Base-by-base conservation (phyloP, 805 yeast genomes). In the Jamesozyma piceae region DNA sequence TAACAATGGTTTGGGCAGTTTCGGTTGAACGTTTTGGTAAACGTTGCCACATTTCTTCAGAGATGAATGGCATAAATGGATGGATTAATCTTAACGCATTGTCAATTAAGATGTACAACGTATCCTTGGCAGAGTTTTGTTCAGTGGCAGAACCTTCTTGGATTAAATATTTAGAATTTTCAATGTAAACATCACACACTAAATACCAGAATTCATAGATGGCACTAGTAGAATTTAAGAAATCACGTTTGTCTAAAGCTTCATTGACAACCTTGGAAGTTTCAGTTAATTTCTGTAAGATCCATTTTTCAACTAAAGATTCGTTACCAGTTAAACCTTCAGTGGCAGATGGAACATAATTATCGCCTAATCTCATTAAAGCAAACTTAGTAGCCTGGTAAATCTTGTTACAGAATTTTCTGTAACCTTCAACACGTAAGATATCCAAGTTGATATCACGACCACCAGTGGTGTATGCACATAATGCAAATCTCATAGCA, bases 31-130 rank as follows among this genome's bases (percentile, higher is more conserved):
- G 80, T 58, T 83, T 82, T 55, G 97, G 97, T 58, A 92, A 71
- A 68, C 97, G 85, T 72, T 92, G 98, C 97, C 97, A 92, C 85
- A 92, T 78, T 73, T 92, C 98, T 68, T 92, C 98, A 38, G 97
- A 82, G 52, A 92, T 72, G 63, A 78, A 92, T 32, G 98, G 98
- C 98, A 92, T 92, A 73, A 87, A 92, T 63, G 98, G 98, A 63
- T 90, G 97, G 54, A 90, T 92, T 69, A 92, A 63, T 63, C 75
- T 81, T 69, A 90, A 75, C 10, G 96, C 96, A 52, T 83, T 84
- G 58, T 92, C 97, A 53, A 90, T 73, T 69, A 95, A 77, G 29
- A 92, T 85, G 77, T 88, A 92, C 52, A 92, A 73, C 20, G 97
- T 92, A 64, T 90, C 94, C 69, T 82, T 84, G 15, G 97, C 98